Evolutionary conservation across 441 rosid genomes (phyloP), one percentile per base, ranked within the genome.

Genomic region (Biscutella auriculata): DNA sequence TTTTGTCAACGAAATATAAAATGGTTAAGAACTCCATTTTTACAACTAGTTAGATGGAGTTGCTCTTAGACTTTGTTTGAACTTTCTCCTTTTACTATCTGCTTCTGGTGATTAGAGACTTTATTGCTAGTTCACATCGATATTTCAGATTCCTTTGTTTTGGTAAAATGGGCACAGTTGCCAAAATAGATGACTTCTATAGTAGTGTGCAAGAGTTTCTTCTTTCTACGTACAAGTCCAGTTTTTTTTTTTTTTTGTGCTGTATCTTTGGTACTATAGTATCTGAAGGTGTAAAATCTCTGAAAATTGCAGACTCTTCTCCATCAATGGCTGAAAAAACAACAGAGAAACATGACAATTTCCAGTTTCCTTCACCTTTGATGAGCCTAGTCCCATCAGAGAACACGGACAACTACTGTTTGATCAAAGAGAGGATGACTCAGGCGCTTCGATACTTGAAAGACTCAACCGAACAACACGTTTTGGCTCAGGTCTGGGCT

Each of bases 401-500:
- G 55, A 83, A 73, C 58, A 60, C 78, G 1, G 96, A 85, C 72
- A 77, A 75, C 29, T 78, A 72, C 62, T 78, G 80, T 49, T 54
- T 82, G n/a, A 85, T 85, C 45, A 91, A 85, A 70, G 94, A 88
- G 80, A 84, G 84, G 80, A 85, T 92, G 91, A 74, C 89, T 13
- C 94, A 77, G 57, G 98, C 96, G 25, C 81, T 88, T 17, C 70
- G 89, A 1, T 79, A 81, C 68, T 79, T 88, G 67, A 88, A 85
- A 71, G 96, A 85, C 25, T 85, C 89, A 25, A 84, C 94, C 6
- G 91, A 85, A 53, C 96, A 92, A 50, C 87, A 84, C 40, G 73
- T 85, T 70, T 80, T 92, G 14, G 95, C 91, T 58, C 95, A 88
- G 70, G 84, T 92, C 57, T 92, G 98, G 98, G 94, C 86, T 13